Evolutionary conservation across 495 filamentous ascomycete genomes (phyloP), one percentile per base, ranked within the genome.

Genomic region (Neurospora sp.): DNA sequence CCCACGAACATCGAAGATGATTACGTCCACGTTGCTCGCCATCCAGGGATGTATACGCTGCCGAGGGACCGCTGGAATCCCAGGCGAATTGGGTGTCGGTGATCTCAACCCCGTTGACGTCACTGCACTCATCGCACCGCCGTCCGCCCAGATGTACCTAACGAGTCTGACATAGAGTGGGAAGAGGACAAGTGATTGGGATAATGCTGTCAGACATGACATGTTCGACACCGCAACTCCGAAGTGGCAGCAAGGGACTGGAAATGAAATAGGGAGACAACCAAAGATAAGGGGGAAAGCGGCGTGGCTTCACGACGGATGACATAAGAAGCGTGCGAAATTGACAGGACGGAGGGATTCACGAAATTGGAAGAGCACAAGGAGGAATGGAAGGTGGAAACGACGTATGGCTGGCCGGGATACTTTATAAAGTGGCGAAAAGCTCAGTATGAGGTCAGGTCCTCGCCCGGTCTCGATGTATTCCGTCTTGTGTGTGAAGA

Each of bases 401-500:
- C 0, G 35, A 37, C 35, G 35, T 37, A 7, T 5, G 35, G 35
- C 3, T 35, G 35, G 35, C 6, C 35, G 35, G 35, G 35, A 37
- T 37, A 37, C 27, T 31, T 31, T 31, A 31, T 31, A 31, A 31
- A 31, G 27, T 37, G 45, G 45, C 35, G 35, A 37, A 7, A 37
- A 37, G 5, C 35, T 37, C 35, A 0, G 4, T 37, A 37, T 37
- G 7, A 37, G 35, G 35, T 37, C 35, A 37, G 35, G 35, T 37
- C 35, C 35, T 37, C 35, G 35, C 35, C 6, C 6, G 35, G 35
- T 37, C 35, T 37, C 35, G 35, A 37, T 37, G 0, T 37, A 69
- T 82, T 80, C 27, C 27, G 27, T 31, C 81, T 81, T 82, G 41
- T 16, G 41, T 44, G 18, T 44, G 5, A 16, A n/a, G 16, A 44